phyloP scores from a whole-genome alignment of 345 rosid genomes.

The Gossypium stocksii region DNA sequence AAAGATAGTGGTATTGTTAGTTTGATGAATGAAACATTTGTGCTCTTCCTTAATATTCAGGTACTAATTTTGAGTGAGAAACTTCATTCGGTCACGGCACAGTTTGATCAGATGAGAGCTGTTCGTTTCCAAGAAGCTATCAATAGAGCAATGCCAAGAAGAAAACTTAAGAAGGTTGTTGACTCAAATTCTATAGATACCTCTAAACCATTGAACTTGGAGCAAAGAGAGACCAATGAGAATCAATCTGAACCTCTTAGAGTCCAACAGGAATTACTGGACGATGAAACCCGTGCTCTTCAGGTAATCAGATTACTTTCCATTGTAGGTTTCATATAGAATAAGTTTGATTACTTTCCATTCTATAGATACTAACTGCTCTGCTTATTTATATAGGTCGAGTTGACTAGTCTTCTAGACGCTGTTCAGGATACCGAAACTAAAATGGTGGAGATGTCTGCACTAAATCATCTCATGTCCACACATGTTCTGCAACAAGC shows the following conservation, averaged over 20 bases:
- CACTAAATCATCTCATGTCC: slow-evolving; percentile 89
- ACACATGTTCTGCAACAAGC: slow-evolving; percentile 94
- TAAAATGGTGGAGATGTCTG: slow-evolving; percentile 98
- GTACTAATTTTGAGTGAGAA: slow-evolving; percentile 81
- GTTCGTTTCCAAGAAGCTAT: slow-evolving; percentile 60
- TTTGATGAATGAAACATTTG: background rate
- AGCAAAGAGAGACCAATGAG: slow-evolving; percentile 41
- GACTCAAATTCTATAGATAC: slow-evolving; percentile 40
- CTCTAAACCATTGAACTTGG: slow-evolving; percentile 30
- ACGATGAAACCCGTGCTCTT: slow-evolving; percentile 87
- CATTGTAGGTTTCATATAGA: background rate
- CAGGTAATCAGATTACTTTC: slow-evolving; percentile 47
- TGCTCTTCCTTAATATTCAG: slow-evolving; percentile 29
- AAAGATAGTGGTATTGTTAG: background rate
- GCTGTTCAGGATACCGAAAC: slow-evolving; percentile 87
- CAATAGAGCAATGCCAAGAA: slow-evolving; percentile 68
- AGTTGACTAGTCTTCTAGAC: slow-evolving; percentile 77
- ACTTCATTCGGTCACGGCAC: slow-evolving; percentile 78
- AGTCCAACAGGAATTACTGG: slow-evolving; percentile 71
- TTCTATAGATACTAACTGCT: slow-evolving; percentile 18
- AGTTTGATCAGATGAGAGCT: slow-evolving; percentile 78
- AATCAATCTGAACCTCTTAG: slow-evolving; percentile 48
- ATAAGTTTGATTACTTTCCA: background rate
- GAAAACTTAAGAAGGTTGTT: slow-evolving; percentile 46
- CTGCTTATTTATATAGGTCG: slow-evolving; percentile 50